Conservation (phyloP, 1,284 basidiomycete species). For the Ganoderma sinense region DNA sequence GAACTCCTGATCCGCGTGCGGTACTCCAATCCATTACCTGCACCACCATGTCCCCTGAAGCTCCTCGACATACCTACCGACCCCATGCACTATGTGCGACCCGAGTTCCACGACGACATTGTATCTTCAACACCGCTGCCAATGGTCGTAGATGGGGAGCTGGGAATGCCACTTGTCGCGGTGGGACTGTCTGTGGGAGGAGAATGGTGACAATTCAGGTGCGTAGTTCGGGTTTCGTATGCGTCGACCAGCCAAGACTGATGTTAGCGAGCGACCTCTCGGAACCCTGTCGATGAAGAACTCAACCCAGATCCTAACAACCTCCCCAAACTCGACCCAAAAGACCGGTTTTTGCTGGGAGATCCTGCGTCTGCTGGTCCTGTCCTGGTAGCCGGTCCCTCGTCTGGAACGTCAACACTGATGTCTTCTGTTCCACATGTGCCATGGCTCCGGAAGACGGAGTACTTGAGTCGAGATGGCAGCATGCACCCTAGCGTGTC, state of each 20-base stretch:
- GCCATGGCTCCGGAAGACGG: conserved; percentile 89
- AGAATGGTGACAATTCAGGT: conserved; percentile 76
- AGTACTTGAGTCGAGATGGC: conserved; percentile 80
- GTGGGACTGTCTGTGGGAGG: conserved; percentile 87
- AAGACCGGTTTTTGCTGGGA: conserved; percentile 72
- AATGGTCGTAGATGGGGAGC: conserved; percentile 94
- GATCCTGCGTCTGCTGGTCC: conserved; percentile 59
- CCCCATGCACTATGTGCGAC: conserved; percentile 84
- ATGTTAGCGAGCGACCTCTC: background rate
- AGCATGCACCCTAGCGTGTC: conserved; percentile 51
- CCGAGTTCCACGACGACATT: conserved; percentile 83
- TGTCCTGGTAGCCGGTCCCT: conserved; percentile 38
- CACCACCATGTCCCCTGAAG: conserved; percentile 95
- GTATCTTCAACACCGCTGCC: conserved; percentile 84
- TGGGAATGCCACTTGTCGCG: conserved; percentile 92
- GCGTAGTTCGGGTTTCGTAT: conserved; percentile 33
- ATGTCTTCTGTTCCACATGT: conserved; percentile 57
- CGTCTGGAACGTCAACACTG: conserved; percentile 47
- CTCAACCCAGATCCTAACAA: conserved; percentile 73
- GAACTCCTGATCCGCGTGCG: conserved; percentile 93
- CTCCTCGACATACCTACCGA: conserved; percentile 88
- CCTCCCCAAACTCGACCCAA: conserved; percentile 71
- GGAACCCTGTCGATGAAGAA: conserved; percentile 44
- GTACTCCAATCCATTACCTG: conserved; percentile 90
- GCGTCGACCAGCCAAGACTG: background rate